Evolutionary conservation across 495 filamentous ascomycete species (phyloP), one percentile per base, ranked within the genome.

Genomic region (Beverwykella pulmonaria): DNA sequence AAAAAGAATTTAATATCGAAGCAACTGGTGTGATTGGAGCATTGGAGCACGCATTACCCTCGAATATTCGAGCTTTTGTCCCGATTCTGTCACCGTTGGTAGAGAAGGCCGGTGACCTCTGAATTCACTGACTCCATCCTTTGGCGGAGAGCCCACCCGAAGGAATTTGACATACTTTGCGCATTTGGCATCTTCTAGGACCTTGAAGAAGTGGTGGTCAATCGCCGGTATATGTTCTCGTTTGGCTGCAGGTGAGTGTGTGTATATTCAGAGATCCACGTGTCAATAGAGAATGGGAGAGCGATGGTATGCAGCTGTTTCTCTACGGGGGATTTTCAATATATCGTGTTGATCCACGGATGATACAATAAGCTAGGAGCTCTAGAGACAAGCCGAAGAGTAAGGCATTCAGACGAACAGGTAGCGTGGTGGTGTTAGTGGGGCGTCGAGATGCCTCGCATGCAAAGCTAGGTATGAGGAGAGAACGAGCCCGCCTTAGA

Each of bases 331-430:
- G 26, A n/a, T 22, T 7, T 29, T 50, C n/a, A 48, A 1, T 34
- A 65, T 17, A 22, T 30, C 54, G 22, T 12, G 39, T 26, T 58
- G 22, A 10, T 10, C 26, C 26, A n/a, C 53, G 34, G 39, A 65
- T 4, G 53, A 39, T 7, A 58, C 29, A 32, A 59, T 53, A n/a
- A 36, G 27, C 62, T 22, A 65, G n/a, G 8, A 65, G 62, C 44
- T 65, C 62, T 26, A 32, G 5, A 19, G 62, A 41, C 12, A 65
- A 20, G 19, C 26, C 53, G 15, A 41, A 34, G 25, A 65, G 41
- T 23, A 7, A 32, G 14, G 25, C 53, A 54, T 57, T 57, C 6
- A 44, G 17, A 15, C 39, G 6, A n/a, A 9, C 6, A n/a, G 8
- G 39, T 44, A n/a, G 17, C 3, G 39, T 44, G 8, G 15, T 44